Evolutionary conservation across 768 basidiomycete species (phyloP).

Genomic region (Kwoniella newhampshirensis): DNA sequence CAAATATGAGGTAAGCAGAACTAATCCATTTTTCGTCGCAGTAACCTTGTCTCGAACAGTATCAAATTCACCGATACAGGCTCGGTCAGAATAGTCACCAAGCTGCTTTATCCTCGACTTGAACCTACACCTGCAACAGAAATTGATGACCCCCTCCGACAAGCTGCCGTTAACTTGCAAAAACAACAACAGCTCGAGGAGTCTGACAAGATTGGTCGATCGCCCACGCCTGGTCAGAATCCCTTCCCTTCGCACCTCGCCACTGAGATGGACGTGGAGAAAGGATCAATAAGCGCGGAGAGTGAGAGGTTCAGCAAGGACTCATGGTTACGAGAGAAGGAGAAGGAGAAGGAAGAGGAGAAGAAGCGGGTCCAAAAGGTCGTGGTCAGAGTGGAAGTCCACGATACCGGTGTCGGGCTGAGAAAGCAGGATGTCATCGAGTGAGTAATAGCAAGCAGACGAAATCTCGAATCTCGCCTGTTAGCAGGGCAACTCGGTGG

Average conservation of each 20-base stretch:
- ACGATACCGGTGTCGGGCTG: constrained; percentile 70
- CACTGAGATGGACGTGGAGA: constrained; percentile 31
- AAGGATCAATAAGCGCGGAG: constrained; percentile 37
- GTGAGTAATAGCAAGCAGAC: constrained; percentile 23
- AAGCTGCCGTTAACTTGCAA: constrained; percentile 37
- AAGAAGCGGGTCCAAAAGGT: constrained; percentile 38
- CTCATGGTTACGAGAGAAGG: constrained; percentile 9
- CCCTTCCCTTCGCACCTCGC: neutral
- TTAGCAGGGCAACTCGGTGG: neutral
- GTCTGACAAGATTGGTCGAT: constrained; percentile 2
- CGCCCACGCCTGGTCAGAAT: constrained; percentile 1
- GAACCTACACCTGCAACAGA: constrained; percentile 51
- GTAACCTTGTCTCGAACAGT: constrained; percentile 69
- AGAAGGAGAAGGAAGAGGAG: constrained; percentile 21
- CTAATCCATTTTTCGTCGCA: constrained; percentile 53
- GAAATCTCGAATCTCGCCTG: neutral
- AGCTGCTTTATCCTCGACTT: constrained; percentile 52
- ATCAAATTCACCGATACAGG: constrained; percentile 57
- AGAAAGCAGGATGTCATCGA: constrained; percentile 67
- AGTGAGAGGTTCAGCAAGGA: constrained; percentile 21
- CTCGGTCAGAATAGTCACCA: constrained; percentile 65
- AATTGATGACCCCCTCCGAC: constrained; percentile 35
- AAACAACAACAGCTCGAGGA: constrained; percentile 17
- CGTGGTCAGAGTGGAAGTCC: constrained; percentile 75
- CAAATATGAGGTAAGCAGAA: neutral